phyloP scores from a whole-genome alignment of 306 rosid species.

The Alnus rubra region DNA sequence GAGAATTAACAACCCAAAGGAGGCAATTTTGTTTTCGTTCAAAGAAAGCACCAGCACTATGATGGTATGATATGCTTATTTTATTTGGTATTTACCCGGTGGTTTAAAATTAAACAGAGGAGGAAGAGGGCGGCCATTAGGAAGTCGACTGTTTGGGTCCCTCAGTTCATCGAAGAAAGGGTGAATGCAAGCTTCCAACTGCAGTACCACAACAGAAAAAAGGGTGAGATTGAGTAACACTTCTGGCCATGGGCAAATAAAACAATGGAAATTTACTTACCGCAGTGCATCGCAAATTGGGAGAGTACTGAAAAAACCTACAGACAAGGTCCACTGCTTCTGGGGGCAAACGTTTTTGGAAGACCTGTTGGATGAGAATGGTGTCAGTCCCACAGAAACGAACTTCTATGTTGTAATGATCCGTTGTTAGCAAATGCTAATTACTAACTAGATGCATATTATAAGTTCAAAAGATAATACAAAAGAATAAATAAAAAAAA shows the following conservation, averaged over 20 bases:
- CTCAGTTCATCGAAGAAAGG: conserved; percentile 98
- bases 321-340: conserved; percentile 99
- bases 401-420: background rate
- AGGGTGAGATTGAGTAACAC: background rate
- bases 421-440: background rate
- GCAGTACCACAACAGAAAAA: conserved; percentile 26
- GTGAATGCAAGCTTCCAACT: conserved; percentile 99
- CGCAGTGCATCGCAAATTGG: conserved; percentile 97
- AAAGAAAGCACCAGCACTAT: background rate
- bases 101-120: conserved; percentile 92
- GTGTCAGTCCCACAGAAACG: background rate
- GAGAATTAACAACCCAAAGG: background rate
- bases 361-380: conserved; percentile 57
- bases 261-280: conserved; percentile 46
- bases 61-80: background rate
- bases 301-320: conserved; percentile 98
- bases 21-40: background rate
- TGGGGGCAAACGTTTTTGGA: conserved; percentile 96
- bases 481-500: background rate
- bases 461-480: too few species aligned
- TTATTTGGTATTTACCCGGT: conserved; percentile 52
- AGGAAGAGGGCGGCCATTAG: conserved; percentile 98
- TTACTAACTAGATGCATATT: background rate
- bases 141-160: conserved; percentile 93
- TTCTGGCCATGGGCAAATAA: conserved; percentile 4